phyloP scores from a whole-genome alignment of 768 basidiomycete species.

The Mrakia blollopis region DNA sequence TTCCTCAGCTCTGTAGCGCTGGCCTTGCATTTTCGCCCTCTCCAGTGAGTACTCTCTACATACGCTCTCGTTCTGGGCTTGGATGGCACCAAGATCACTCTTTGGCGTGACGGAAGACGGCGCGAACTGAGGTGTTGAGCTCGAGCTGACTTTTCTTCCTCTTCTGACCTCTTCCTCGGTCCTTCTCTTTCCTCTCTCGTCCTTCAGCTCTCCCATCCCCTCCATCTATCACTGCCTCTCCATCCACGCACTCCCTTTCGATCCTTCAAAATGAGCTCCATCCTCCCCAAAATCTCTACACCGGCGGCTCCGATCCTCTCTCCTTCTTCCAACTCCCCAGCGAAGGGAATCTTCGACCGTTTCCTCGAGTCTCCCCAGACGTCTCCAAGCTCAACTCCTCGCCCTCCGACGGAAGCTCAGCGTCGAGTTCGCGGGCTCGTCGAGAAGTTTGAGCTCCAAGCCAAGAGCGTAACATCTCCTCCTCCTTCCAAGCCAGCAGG shows the following conservation, averaged over 20 bases:
- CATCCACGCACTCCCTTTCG: background rate
- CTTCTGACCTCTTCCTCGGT: background rate
- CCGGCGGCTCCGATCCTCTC: background rate
- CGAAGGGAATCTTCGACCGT: conserved; percentile 17
- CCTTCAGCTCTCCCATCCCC: background rate
- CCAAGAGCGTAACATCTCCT: background rate
- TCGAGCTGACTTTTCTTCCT: background rate
- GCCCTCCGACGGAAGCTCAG: background rate
- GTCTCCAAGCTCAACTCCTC: background rate
- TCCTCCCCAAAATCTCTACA: background rate
- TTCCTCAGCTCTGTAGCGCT: background rate
- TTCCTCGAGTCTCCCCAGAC: background rate
- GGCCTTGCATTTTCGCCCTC: background rate
- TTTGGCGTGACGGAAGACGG: background rate
- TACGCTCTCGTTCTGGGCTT: background rate
- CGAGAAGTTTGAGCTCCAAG: conserved; percentile 5
- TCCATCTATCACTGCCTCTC: background rate
- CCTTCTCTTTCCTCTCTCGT: no score
- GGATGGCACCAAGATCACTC: background rate
- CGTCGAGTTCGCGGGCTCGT: background rate
- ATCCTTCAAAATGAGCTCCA: conserved; percentile 1
- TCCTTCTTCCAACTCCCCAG: background rate
- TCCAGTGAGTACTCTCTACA: background rate
- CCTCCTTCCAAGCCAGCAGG: conserved; percentile 4
- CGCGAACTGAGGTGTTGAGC: background rate